Evolutionary conservation across 495 filamentous ascomycete species (phyloP).

Genomic region (Daldinia bambusicola): DNA sequence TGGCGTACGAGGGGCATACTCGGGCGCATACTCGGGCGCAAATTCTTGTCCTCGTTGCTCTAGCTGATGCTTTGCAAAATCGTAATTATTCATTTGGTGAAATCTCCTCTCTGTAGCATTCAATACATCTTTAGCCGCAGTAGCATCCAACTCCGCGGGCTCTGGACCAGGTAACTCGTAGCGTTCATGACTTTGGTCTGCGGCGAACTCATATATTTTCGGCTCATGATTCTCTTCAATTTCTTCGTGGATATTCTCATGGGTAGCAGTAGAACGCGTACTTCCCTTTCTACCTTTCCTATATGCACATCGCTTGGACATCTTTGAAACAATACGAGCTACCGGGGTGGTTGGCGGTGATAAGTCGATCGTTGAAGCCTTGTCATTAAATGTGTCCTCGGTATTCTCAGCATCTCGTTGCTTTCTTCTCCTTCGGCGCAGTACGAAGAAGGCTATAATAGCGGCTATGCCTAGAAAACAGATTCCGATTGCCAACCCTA

Average conservation of each 20-base stretch:
- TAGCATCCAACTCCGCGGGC: conserved; percentile 62
- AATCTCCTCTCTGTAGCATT: conserved; percentile 49
- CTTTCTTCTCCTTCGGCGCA: conserved; percentile 45
- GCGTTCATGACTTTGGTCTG: conserved; percentile 58
- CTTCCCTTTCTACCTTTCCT: conserved; percentile 41
- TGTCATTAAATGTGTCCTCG: conserved; percentile 40
- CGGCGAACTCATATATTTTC: conserved; percentile 56
- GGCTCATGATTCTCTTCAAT: conserved; percentile 41
- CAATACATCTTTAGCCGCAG: conserved; percentile 49
- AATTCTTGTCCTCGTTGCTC: conserved; percentile 57
- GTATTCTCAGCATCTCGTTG: conserved; percentile 14
- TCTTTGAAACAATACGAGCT: conserved; percentile 36
- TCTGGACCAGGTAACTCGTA: conserved; percentile 62
- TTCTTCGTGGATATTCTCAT: conserved; percentile 24
- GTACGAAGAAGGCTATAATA: conserved; percentile 49
- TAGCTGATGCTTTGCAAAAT: conserved; percentile 56
- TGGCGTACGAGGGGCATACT: conserved; percentile 45
- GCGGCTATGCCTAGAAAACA: conserved; percentile 57
- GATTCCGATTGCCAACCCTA: conserved; percentile 56
- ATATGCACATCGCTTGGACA: conserved; percentile 34
- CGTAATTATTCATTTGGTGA: conserved; percentile 53
- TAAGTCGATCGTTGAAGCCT: conserved; percentile 42
- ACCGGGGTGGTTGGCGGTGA: conserved; percentile 37
- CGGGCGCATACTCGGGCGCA: conserved; percentile 52
- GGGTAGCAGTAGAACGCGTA: conserved; percentile 5